Evolutionary conservation across 2,329 filamentous ascomycete genomes (phyloP), one percentile per base, ranked within the genome.

Genomic region (Dendryphion nanum): DNA sequence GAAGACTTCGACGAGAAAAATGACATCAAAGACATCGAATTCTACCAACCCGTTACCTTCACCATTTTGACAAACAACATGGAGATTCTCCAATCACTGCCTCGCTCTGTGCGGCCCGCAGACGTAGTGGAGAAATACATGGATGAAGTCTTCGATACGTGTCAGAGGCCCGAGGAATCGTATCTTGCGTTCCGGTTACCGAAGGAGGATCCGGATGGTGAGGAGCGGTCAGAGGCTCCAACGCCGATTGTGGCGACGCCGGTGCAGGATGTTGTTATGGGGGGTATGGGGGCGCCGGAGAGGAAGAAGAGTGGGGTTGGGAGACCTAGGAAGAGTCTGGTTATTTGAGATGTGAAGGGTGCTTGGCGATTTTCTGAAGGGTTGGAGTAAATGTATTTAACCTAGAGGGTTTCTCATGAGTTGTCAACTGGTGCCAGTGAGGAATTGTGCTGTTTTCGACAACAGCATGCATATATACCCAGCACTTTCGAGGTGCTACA

Each of bases 21-120:
- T 77, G 59, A 64, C 30, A 52, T 61, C 30, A 53, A 51, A 32
- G 52, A 63, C 21, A 55, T 64, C n/a, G 57, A 59, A 7, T 55
- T 64, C 64, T 91, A 89, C 57, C 84, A 90, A 50, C 86, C 86
- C 2, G 76, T 90, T 76, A 83, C 80, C 1, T 75, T 82, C 43
- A 74, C 77, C 28, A 69, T 83, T 29, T 69, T 73, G 24, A 74
- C 75, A 33, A 63, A 69, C 18, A 71, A 76, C 36, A 68, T 75
- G 14, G 70, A 73, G 24, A 67, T 76, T 12, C 67, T 81, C 12
- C 74, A 78, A 38, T 73, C 76, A 3, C 64, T 83, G 7, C 69
- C 70, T 19, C 73, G 75, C 15, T 76, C 78, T 37, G 75, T 82
- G 15, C 78, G 76, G 6, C 61, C 62, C 18, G 55, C 52, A 14